Conservation (phyloP, 2,329 filamentous ascomycete species). For the Fusarium sp. region DNA sequence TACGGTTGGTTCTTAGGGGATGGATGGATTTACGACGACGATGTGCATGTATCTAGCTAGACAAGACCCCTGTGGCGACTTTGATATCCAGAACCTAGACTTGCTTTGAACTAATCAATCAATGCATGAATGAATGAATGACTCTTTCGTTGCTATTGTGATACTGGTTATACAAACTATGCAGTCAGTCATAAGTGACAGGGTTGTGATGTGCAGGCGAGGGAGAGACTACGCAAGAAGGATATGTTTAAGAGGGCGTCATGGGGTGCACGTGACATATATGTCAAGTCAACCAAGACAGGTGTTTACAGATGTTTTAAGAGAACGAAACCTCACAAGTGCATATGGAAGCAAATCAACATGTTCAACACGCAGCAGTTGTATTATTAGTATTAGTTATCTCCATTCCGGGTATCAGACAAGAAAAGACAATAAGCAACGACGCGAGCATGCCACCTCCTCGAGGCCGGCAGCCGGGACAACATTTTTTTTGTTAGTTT, state of each 20-base stretch:
- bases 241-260: not conserved
- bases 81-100: not conserved
- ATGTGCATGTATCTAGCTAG: conserved; percentile 18
- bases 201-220: not conserved
- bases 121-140: not conserved
- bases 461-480: conserved; percentile 30
- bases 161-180: not conserved
- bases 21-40: not conserved
- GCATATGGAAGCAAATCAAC: not conserved
- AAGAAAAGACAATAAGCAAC: conserved; percentile 45
- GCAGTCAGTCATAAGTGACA: not conserved
- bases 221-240: not conserved
- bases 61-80: conserved; percentile 2
- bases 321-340: not conserved
- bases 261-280: not conserved
- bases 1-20: not conserved
- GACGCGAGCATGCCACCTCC: conserved; percentile 33
- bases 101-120: not conserved
- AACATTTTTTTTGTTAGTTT: conserved; percentile 35
- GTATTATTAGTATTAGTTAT: conserved; percentile 58
- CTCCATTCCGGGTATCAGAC: conserved; percentile 54
- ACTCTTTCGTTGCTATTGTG: not conserved
- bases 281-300: not conserved
- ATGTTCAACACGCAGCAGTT: conserved; percentile 49
- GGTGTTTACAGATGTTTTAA: not conserved